Evolutionary conservation across 345 rosid species (phyloP).

Genomic region (Murraya paniculata): DNA sequence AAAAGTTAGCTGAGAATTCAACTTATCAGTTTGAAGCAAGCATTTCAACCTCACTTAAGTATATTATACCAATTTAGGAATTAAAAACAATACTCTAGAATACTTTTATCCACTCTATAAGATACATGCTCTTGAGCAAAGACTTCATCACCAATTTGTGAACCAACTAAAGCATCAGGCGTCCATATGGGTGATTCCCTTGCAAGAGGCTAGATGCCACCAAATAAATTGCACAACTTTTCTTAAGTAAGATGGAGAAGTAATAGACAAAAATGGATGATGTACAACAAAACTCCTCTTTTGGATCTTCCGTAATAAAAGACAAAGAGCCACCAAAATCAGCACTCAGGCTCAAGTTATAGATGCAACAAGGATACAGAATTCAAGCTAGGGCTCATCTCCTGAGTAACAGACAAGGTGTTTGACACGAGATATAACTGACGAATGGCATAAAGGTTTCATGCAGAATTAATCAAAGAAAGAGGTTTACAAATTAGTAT

Average conservation of each 20-base stretch:
- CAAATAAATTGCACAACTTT: neutral
- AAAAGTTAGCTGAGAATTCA: neutral
- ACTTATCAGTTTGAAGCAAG: neutral
- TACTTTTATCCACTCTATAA: neutral
- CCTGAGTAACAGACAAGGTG: neutral
- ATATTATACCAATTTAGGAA: neutral
- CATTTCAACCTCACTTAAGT: neutral
- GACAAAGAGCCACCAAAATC: neutral
- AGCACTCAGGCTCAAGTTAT: slow-evolving; percentile 4
- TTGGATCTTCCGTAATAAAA: neutral
- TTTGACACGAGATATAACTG: neutral
- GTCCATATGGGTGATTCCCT: neutral
- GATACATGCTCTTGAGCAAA: neutral
- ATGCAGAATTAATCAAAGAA: neutral
- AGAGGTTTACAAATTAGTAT: neutral
- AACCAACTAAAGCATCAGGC: neutral
- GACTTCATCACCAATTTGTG: neutral
- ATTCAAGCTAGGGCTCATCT: neutral
- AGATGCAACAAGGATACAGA: slow-evolving; percentile 1
- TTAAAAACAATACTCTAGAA: neutral
- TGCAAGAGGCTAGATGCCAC: neutral
- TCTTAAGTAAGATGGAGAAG: neutral
- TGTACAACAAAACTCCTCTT: neutral
- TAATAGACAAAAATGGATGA: neutral
- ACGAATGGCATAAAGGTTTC: neutral